Evolutionary conservation across 768 basidiomycete species (phyloP), one percentile per base, ranked within the genome.

Genomic region (Leccinum pellstonianum): DNA sequence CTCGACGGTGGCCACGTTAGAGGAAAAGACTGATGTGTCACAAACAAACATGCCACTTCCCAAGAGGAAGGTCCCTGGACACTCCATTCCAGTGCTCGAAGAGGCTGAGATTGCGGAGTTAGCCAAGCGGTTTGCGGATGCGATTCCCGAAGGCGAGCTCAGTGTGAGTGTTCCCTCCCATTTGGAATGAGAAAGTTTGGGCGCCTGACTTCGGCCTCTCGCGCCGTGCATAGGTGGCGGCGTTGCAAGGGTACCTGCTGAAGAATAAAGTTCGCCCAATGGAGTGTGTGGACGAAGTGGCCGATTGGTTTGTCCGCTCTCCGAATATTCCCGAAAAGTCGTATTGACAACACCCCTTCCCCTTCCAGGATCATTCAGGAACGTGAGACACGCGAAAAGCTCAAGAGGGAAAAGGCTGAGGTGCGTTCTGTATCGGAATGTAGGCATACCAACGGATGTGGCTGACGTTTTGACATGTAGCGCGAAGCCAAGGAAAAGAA

Each of bases 261-360:
- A 90, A 89, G 81, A 93, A 93, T 74, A 93, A 94, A 81, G 87
- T 92, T 12, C 86, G 92, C n/a, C 92, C 92, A 43, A 81, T 83
- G 60, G 90, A 93, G 73, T 90, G 87, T 63, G 91, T 94, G 9
- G 86, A 87, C 5, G 91, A 93, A 71, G 88, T 89, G 25, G 79
- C 73, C 31, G 86, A 85, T 49, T 95, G 93, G 91, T 78, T 72
- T 49, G 77, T 70, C 7, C 15, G 54, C 10, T 27, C 50, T 59
- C 55, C 60, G 58, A 62, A 37, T 3, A 12, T 56, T 9, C 15
- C 62, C 60, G 52, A 57, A 53, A 14, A 2, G 29, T 5, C 11
- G 17, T 14, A 15, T 49, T 63, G 54, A 65, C 57, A 54, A 49
- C 12, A 49, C 3, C 4, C 48, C 48, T 46, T 21, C 29, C 12